phyloP scores from a whole-genome alignment of 768 basidiomycete species.

The Lentinula sp. region DNA sequence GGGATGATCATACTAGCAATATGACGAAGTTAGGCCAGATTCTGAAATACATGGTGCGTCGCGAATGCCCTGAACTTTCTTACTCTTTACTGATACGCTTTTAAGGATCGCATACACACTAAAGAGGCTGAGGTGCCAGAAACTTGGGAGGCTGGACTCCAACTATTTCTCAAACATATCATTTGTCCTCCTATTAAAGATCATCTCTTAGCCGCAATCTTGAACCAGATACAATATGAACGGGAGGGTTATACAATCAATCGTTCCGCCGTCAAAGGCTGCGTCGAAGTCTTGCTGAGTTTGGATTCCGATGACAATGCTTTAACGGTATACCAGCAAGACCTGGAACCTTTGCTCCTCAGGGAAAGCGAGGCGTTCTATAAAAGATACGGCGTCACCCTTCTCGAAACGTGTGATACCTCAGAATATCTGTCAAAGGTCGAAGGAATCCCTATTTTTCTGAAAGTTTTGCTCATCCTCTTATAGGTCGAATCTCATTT shows the following conservation, averaged over 20 bases:
- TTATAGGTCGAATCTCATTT: constrained; percentile 74
- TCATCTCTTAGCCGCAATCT: constrained; percentile 75
- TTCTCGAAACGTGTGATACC: constrained; percentile 73
- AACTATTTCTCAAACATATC: constrained; percentile 80
- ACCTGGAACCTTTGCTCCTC: constrained; percentile 81
- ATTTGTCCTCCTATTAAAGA: constrained; percentile 77
- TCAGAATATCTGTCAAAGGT: constrained; percentile 79
- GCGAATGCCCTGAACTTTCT: background rate
- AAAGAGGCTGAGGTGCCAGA: constrained; percentile 67
- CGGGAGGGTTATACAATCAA: constrained; percentile 89
- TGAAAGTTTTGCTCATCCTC: constrained; percentile 9
- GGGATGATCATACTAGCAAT: constrained; percentile 90
- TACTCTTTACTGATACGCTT: constrained; percentile 6
- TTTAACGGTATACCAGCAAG: constrained; percentile 69
- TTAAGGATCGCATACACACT: constrained; percentile 87
- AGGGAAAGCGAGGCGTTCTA: constrained; percentile 78
- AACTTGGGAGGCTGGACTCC: constrained; percentile 76
- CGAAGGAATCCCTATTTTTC: constrained; percentile 19
- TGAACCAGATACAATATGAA: constrained; percentile 85
- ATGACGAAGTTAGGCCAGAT: constrained; percentile 88
- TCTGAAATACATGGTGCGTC: constrained; percentile 89
- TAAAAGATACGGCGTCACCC: constrained; percentile 58
- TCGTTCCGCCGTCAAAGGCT: constrained; percentile 85
- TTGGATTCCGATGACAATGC: constrained; percentile 47
- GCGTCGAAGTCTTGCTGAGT: constrained; percentile 77